Conservation (phyloP, 2,329 filamentous ascomycete species). For the Septoria petroselini region DNA sequence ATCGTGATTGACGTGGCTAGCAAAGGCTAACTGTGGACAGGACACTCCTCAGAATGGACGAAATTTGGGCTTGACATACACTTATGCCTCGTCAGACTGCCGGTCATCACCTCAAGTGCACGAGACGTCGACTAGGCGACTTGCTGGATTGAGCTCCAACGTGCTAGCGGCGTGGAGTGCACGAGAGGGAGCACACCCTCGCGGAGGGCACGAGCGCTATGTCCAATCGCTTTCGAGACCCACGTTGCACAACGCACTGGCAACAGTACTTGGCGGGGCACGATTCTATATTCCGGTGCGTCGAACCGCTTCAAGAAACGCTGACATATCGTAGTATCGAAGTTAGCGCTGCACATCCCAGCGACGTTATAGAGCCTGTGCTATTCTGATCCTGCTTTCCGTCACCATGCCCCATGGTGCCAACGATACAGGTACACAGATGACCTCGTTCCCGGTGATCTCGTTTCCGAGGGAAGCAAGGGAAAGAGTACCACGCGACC, state of each 20-base stretch:
- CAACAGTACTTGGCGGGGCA: neutral
- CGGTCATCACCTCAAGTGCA: neutral
- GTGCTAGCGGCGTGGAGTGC: constrained; percentile 1
- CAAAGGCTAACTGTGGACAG: no score
- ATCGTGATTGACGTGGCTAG: neutral
- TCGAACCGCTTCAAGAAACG: no score
- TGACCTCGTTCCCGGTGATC: neutral
- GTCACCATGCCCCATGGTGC: no score
- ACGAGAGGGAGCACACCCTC: constrained; percentile 2
- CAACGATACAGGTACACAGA: no score
- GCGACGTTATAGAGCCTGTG: no score
- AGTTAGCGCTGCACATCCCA: no score
- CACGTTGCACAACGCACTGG: neutral
- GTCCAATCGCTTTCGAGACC: neutral
- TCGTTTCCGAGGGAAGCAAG: neutral
- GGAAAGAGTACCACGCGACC: no score
- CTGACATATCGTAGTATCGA: no score
- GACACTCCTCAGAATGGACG: neutral
- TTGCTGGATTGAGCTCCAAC: neutral
- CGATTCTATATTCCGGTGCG: no score
- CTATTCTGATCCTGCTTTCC: no score
- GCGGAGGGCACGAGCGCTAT: constrained; percentile 2
- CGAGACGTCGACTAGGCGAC: neutral
- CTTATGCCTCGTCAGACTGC: neutral
- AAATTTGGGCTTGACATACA: neutral